A percentile compares a stretch with the other conserved stretches of the same genome.
Evolutionary conservation across 2,329 filamentous ascomycete species (phyloP).

Genomic region (Ilyonectria mors-panacis): DNA sequence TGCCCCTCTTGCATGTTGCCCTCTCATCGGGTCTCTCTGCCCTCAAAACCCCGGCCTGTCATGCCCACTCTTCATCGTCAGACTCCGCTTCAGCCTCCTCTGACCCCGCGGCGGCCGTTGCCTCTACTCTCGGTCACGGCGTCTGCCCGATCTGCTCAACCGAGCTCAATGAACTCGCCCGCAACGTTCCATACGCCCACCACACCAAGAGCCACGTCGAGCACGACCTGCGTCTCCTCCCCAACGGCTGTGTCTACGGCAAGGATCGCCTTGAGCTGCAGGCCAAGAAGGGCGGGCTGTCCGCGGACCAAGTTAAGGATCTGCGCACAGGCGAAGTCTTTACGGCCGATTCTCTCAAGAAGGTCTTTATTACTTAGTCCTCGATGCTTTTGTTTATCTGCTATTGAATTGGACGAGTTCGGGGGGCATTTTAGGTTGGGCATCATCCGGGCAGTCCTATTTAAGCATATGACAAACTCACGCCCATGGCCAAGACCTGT

Average conservation of each 20-base stretch:
- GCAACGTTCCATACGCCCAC: constrained; percentile 92
- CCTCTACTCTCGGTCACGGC: constrained; percentile 73
- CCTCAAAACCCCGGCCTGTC: constrained; percentile 95
- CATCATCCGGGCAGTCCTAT: no score
- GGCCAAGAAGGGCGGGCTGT: constrained; percentile 83
- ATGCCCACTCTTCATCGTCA: constrained; percentile 55
- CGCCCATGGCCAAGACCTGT: no score
- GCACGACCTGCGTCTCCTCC: constrained; percentile 86
- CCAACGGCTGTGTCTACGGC: constrained; percentile 90
- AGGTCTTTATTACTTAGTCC: constrained; percentile 87
- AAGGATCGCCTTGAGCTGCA: constrained; percentile 80
- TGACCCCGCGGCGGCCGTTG: constrained; percentile 46
- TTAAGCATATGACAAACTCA: neutral
- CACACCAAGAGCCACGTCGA: constrained; percentile 96
- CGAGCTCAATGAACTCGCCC: constrained; percentile 92
- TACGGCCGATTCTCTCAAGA: constrained; percentile 75
- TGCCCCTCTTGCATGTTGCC: constrained; percentile 90
- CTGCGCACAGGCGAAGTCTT: constrained; percentile 81
- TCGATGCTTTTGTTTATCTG: neutral
- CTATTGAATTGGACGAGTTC: neutral
- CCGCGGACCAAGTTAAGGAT: constrained; percentile 79
- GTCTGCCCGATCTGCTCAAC: constrained; percentile 97
- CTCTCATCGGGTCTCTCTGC: constrained; percentile 92
- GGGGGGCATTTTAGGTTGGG: no score
- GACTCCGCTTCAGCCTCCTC: constrained; percentile 66